Evolutionary conservation across 139 green algal species (phyloP), one percentile per base, ranked within the genome.

Genomic region (Eudorina sp.): DNA sequence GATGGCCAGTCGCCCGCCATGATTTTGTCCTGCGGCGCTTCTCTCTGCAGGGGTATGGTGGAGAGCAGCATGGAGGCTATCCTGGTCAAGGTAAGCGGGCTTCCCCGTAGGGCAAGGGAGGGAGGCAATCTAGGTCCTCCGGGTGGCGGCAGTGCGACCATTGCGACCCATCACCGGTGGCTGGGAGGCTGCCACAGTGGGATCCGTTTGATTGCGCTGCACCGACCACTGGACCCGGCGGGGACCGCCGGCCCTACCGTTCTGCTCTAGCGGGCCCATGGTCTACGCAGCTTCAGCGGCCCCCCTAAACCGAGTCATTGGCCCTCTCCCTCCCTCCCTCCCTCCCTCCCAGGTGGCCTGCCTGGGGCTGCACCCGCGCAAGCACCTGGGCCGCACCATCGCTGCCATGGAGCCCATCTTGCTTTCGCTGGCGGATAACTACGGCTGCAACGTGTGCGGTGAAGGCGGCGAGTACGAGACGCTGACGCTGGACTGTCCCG

Each of bases 381-480:
- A 92, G 85, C 95, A 99, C 90, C 92, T 99, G 68, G 98, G 97
- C 31, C 93, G 93, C 31, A 91, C 48, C n/a, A 90, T 99, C 3
- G 78, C 60, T 0, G 64, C 95, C 43, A 79, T 97, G 88, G 69
- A 95, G 91, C 82, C 76, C 0, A 72, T 90, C 34, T 92, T 99
- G 83, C 85, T 92, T 31, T 34, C 53, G 3, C 90, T 98, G 83
- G 43, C 84, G 21, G 90, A 94, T 18, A 68, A 86, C 36, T 99
- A 96, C 84, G 97, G 96, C 68, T 95, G 89, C 86, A 98, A 99
- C 86, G 93, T 98, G 60, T 99, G 97, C 88, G 98, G 98, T 0
- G 98, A 99, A 92, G 98, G 98, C 11, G 98, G 98, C 0, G 98
- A 99, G 94, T 99, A 98, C 82, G 98, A 99, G 91, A 99, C 94